Conservation (phyloP, 306 rosid species). For the Prunus mongolica region DNA sequence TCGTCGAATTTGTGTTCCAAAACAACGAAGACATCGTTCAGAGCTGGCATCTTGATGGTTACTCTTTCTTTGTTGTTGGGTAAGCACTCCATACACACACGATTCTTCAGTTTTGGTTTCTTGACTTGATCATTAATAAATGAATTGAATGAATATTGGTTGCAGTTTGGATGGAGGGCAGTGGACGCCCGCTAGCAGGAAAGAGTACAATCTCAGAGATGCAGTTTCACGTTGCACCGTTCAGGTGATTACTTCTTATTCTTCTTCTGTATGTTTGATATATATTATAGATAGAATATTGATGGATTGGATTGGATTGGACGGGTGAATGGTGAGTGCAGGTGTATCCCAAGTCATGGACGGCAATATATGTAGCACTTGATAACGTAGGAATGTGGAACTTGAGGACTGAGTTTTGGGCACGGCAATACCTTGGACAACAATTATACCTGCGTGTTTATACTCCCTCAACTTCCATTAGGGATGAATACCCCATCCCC, state of each 20-base stretch:
- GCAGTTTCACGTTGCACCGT: conserved; percentile 87
- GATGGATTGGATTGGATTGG: too few relatives aligned
- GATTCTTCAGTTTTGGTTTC: background rate
- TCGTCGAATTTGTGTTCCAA: conserved; percentile 83
- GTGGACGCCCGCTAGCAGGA: conserved; percentile 68
- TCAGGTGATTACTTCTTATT: conserved; percentile 48
- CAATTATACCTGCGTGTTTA: conserved; percentile 87
- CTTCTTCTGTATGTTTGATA: background rate
- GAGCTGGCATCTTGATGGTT: conserved; percentile 91
- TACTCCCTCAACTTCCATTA: conserved; percentile 62
- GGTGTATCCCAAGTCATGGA: conserved; percentile 97
- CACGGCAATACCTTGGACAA: conserved; percentile 85
- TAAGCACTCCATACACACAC: conserved; percentile 20
- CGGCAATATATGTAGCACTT: conserved; percentile 75
- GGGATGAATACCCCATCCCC: conserved; percentile 92
- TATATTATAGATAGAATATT: too few relatives aligned
- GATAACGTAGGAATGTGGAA: conserved; percentile 99
- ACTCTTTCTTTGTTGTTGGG: conserved; percentile 95
- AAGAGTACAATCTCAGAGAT: conserved; percentile 76
- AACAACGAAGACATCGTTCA: conserved; percentile 79
- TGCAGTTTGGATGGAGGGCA: conserved; percentile 95
- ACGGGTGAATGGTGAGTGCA: conserved; percentile 14
- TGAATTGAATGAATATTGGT: too few relatives aligned
- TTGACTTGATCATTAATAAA: background rate
- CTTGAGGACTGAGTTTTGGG: conserved; percentile 94